phyloP scores from a whole-genome alignment of 2,329 filamentous ascomycete species.

The Paecilomyces sp. region DNA sequence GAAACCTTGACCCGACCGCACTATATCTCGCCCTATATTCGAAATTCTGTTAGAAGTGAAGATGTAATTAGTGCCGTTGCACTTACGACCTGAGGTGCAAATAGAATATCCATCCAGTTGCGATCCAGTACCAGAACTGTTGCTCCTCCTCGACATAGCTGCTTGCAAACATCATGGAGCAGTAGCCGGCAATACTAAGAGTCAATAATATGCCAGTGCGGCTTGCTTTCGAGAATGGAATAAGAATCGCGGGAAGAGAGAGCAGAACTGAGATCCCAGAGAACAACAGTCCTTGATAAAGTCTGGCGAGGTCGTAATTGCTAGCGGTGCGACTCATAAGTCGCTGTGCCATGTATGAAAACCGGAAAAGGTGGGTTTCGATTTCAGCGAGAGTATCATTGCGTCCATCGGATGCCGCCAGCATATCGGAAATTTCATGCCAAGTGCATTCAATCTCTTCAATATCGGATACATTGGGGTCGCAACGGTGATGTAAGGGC shows the following conservation, averaged over 20 bases:
- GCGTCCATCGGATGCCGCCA: conserved; percentile 6
- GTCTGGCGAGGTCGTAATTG: conserved; percentile 68
- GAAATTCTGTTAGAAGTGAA: background rate
- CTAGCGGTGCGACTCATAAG: conserved; percentile 85
- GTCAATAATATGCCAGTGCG: conserved; percentile 34
- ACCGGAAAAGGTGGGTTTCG: conserved; percentile 36
- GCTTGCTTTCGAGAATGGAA: conserved; percentile 19
- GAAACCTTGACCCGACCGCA: background rate
- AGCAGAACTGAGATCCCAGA: conserved; percentile 37
- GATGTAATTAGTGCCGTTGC: background rate
- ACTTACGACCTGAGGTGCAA: conserved; percentile 35
- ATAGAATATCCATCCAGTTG: conserved; percentile 43
- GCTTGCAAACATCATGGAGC: conserved; percentile 92
- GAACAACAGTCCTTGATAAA: conserved; percentile 27
- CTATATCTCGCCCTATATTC: background rate
- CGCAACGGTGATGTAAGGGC: conserved; percentile 14
- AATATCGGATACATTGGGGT: conserved; percentile 26
- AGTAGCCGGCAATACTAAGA: conserved; percentile 56
- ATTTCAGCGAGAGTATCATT: conserved; percentile 9
- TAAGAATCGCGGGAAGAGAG: conserved; percentile 22
- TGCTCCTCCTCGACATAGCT: conserved; percentile 98
- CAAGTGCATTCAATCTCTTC: conserved; percentile 64
- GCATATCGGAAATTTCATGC: conserved; percentile 34
- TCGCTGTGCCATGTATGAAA: conserved; percentile 65
- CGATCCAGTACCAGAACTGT: conserved; percentile 95